A percentile compares a stretch with the other conserved stretches of the same genome.
phyloP scores from a whole-genome alignment of 768 basidiomycete genomes.

The Russula sp. region DNA sequence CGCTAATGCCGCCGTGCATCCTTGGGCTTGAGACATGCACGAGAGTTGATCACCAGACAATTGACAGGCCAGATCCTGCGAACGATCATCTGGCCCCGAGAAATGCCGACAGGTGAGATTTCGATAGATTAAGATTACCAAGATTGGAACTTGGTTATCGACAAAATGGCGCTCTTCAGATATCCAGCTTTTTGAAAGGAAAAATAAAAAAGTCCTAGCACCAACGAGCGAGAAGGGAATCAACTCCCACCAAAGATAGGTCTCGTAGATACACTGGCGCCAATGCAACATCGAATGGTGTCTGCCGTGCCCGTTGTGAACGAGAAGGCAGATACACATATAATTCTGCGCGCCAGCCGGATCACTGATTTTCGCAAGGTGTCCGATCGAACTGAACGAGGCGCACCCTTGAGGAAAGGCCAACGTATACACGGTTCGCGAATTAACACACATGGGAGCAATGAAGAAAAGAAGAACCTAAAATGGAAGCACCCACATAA shows the following conservation, averaged over 20 bases:
- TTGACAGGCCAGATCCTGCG: slow-evolving; percentile 9
- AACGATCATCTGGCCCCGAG: background rate
- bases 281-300: too few relatives aligned
- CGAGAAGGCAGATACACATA: too few relatives aligned
- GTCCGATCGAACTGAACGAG: slow-evolving; percentile 18
- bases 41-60: slow-evolving; percentile 2
- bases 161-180: too few relatives aligned
- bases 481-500: slow-evolving; percentile 9
- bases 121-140: background rate
- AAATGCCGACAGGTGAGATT: slow-evolving; percentile 4
- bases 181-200: background rate
- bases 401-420: slow-evolving; percentile 11
- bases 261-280: too few relatives aligned
- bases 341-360: slow-evolving; percentile 20
- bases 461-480: background rate
- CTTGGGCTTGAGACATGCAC: background rate
- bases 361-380: slow-evolving; percentile 15
- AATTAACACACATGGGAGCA: background rate
- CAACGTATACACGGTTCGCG: background rate
- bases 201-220: background rate
- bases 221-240: too few relatives aligned
- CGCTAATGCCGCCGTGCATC: background rate
- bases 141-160: background rate
- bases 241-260: too few relatives aligned
- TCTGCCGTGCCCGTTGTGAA: too few relatives aligned